Conservation (phyloP, 148 eudicot species). For the Rhododendron molle region DNA sequence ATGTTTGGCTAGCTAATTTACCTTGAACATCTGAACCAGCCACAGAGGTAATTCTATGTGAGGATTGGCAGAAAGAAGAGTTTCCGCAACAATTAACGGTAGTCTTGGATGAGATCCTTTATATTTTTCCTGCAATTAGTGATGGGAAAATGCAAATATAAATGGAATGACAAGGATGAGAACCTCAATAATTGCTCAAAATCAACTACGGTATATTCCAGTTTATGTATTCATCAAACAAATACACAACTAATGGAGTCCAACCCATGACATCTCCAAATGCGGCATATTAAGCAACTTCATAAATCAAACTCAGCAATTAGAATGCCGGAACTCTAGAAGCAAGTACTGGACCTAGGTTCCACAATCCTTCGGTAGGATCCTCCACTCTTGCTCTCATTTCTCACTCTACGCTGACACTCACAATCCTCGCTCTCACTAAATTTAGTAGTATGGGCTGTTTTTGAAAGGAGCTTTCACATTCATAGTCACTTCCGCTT, state of each 20-base stretch:
- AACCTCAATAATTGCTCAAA: neutral
- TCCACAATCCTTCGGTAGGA: neutral
- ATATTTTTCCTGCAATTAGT: constrained; percentile 69
- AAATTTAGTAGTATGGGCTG: neutral
- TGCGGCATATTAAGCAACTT: neutral
- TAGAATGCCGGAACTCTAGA: neutral
- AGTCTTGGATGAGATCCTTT: constrained; percentile 65
- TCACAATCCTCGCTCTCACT: neutral
- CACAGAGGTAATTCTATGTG: constrained; percentile 94
- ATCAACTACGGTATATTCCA: neutral
- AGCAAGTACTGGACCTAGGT: neutral
- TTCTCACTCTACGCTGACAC: neutral
- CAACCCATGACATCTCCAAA: neutral
- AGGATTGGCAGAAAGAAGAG: constrained; percentile 77
- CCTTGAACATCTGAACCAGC: constrained; percentile 90
- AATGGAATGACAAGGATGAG: neutral
- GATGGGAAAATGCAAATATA: neutral
- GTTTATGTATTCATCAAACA: neutral
- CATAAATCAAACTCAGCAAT: neutral
- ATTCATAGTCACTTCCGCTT: neutral
- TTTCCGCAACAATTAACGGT: constrained; percentile 88
- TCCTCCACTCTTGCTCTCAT: neutral
- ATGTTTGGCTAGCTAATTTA: constrained; percentile 21
- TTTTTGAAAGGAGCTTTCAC: neutral
- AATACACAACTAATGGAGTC: neutral